These are phyloP conservation scores for Starmerella powellii DNA, from an alignment of 805 yeast species.

Conservation along the genomic window DNA sequence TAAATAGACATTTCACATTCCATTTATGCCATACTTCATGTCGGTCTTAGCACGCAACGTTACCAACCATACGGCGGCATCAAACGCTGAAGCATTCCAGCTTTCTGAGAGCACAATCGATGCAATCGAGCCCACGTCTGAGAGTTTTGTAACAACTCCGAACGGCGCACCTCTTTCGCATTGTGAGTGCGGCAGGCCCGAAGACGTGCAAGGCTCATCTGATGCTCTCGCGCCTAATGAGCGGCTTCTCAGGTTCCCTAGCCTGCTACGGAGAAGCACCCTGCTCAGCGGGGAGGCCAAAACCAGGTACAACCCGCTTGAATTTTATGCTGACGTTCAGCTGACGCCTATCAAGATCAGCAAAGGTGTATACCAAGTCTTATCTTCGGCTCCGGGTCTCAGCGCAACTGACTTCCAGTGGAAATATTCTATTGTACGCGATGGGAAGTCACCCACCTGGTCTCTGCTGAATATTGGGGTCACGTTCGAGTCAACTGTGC, in stretches of 20 bases:
- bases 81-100: too few relatives aligned
- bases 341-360: conserved; percentile 19
- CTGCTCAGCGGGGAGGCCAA: too few relatives aligned
- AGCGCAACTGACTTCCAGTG: conserved; percentile 6
- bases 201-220: too few relatives aligned
- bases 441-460: conserved; percentile 23
- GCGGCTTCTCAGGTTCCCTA: background rate
- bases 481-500: background rate
- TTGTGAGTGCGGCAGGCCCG: too few relatives aligned
- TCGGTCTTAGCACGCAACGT: too few relatives aligned
- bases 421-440: conserved; percentile 20
- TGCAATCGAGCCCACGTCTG: too few relatives aligned
- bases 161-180: too few relatives aligned
- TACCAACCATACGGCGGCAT: too few relatives aligned
- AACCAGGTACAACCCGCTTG: conserved; percentile 3
- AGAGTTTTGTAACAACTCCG: too few relatives aligned
- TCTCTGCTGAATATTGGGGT: conserved; percentile 20
- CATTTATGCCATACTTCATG: too few relatives aligned
- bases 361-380: conserved; percentile 19
- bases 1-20: background rate
- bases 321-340: conserved; percentile 13
- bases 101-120: too few relatives aligned
- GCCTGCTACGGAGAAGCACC: background rate
- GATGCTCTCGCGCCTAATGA: too few relatives aligned
- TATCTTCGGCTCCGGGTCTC: conserved; percentile 13